Conservation (phyloP, 257 asterid species). For the Petrea volubilis region DNA sequence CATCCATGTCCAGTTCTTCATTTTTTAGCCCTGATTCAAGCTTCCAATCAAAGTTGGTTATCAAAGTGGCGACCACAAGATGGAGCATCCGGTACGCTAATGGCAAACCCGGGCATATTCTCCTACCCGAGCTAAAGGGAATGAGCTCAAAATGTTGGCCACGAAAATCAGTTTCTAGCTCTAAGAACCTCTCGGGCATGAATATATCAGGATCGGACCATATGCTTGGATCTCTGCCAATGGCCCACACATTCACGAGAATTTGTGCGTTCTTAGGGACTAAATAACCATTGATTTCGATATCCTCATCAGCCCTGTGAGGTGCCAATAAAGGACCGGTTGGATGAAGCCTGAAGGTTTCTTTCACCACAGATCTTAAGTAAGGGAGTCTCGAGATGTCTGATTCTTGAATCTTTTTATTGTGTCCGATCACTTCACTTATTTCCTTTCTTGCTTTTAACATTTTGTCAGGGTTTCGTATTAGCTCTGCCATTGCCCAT, state of each 20-base stretch:
- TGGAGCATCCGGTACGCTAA: conserved; percentile 30
- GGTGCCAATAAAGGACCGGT: not conserved
- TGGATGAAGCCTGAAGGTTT: conserved; percentile 29
- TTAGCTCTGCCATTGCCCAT: conserved; percentile 45
- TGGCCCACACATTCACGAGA: too few species aligned
- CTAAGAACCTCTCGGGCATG: too few species aligned
- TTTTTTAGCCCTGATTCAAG: conserved; percentile 8
- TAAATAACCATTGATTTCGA: too few species aligned
- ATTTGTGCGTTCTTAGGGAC: too few species aligned
- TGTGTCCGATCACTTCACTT: conserved; percentile 1
- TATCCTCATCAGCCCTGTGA: conserved; percentile 4
- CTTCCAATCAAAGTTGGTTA: conserved; percentile 25
- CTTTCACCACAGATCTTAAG: too few species aligned
- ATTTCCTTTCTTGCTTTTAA: conserved; percentile 16
- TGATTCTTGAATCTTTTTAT: conserved; percentile 17
- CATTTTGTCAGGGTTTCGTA: too few species aligned
- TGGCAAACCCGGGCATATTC: conserved; percentile 29
- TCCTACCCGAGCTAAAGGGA: conserved; percentile 23
- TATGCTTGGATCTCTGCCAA: too few species aligned
- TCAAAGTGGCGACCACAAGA: conserved; percentile 23
- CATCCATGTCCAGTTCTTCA: conserved; percentile 27
- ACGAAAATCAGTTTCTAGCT: too few species aligned
- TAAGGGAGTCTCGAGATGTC: too few species aligned
- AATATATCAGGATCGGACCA: too few species aligned
- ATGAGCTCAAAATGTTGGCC: too few species aligned